phyloP scores from a whole-genome alignment of 139 green algal genomes.

The Pleodorina starrii region DNA sequence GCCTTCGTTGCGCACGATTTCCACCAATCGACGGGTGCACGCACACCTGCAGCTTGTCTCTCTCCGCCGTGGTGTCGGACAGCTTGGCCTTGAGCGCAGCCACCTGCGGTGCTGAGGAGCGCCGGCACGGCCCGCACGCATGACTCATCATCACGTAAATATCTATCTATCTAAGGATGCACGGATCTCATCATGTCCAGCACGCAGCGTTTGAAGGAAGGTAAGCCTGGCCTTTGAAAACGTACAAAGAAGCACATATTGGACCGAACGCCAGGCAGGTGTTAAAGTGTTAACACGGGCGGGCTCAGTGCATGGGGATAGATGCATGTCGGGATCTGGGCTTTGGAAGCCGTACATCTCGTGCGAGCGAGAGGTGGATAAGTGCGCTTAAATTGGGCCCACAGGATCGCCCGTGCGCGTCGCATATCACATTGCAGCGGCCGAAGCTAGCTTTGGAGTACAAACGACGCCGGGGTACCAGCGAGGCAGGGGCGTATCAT shows the following conservation, averaged over 20 bases:
- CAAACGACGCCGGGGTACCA: no score
- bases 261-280: not conserved
- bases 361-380: no score
- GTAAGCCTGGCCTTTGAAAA: no score
- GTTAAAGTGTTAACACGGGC: no score
- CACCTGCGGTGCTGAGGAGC: not conserved
- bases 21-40: not conserved
- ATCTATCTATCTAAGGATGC: not conserved
- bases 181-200: not conserved
- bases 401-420: no score
- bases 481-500: no score
- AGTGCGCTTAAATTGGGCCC: no score
- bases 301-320: no score
- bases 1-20: not conserved
- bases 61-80: not conserved
- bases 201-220: not conserved
- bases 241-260: not conserved
- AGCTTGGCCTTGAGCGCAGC: not conserved
- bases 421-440: no score
- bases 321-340: no score
- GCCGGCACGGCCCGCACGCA: not conserved
- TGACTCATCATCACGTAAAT: not conserved
- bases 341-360: no score
- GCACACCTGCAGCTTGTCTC: not conserved
- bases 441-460: no score